These are phyloP conservation scores for Laetiporus sulphureus DNA, from an alignment of 1,284 basidiomycete genomes.

Conservation along the genomic window DNA sequence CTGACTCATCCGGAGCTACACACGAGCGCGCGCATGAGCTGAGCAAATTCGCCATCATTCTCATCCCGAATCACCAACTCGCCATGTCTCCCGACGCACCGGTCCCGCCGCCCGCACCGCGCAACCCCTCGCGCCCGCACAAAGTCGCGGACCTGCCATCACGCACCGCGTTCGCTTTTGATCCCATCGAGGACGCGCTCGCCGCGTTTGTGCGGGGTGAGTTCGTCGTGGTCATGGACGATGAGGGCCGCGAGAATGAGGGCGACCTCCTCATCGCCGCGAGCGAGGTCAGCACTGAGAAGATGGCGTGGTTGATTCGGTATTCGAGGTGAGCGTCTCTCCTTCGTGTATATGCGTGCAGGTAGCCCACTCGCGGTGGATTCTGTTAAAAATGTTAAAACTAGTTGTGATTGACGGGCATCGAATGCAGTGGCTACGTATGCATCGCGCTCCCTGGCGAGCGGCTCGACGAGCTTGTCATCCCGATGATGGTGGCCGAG, in stretches of 20 bases:
- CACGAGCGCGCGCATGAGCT: too few species aligned
- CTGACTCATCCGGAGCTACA: too few species aligned
- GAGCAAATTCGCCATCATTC: too few species aligned
- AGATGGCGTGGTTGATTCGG: conserved; percentile 99
- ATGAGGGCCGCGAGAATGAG: conserved; percentile 90
- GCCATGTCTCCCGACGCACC: not conserved
- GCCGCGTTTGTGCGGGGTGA: conserved; percentile 78
- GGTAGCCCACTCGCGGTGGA: too few species aligned
- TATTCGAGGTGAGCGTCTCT: conserved; percentile 74
- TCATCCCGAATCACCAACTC: too few species aligned
- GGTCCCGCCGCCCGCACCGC: conserved; percentile 6
- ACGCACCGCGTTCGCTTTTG: conserved; percentile 38
- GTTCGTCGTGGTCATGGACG: conserved; percentile 94
- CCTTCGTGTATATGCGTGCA: too few species aligned
- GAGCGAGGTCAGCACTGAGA: conserved; percentile 79
- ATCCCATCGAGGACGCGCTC: conserved; percentile 76
- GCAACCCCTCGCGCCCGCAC: conserved; percentile 19
- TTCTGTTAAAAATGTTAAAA: too few species aligned
- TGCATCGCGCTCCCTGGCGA: conserved; percentile 81
- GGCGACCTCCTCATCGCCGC: conserved; percentile 90
- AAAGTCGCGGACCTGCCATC: conserved; percentile 18
- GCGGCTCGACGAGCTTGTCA: conserved; percentile 74
- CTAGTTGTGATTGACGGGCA: too few species aligned
- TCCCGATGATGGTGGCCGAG: conserved; percentile 91
- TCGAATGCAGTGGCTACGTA: conserved; percentile 78